phyloP scores from a whole-genome alignment of 176 grass and related monocot genomes.

The Avena insularis region DNA sequence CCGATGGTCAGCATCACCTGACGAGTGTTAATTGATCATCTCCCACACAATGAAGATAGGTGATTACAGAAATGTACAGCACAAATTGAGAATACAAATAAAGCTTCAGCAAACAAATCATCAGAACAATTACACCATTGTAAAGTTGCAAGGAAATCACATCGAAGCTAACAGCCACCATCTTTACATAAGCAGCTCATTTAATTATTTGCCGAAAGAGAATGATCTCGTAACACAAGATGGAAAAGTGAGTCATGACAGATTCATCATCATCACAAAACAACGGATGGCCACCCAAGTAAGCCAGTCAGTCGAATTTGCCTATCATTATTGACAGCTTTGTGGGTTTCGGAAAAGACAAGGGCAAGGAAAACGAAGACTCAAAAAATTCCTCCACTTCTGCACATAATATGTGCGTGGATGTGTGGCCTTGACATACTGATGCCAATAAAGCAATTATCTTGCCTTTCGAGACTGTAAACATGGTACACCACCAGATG shows the following conservation, averaged over 20 bases:
- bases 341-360: slow-evolving; percentile 40
- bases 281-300: slow-evolving; percentile 39
- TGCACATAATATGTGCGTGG: slow-evolving; percentile 42
- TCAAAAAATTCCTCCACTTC: slow-evolving; percentile 59
- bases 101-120: not conserved
- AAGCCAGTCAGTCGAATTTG: slow-evolving; percentile 56
- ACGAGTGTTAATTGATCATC: not conserved
- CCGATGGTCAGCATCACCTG: too few relatives aligned
- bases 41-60: not conserved
- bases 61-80: not conserved
- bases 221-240: slow-evolving; percentile 3
- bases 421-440: slow-evolving; percentile 55
- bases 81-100: not conserved
- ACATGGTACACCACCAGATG: slow-evolving; percentile 39
- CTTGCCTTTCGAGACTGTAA: slow-evolving; percentile 55
- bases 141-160: not conserved
- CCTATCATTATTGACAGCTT: slow-evolving; percentile 76
- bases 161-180: slow-evolving; percentile 14
- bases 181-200: slow-evolving; percentile 53
- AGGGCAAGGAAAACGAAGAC: slow-evolving; percentile 46
- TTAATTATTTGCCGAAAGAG: slow-evolving; percentile 31
- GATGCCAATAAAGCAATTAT: slow-evolving; percentile 50
- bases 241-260: slow-evolving; percentile 17
- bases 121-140: not conserved
- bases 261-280: slow-evolving; percentile 38